phyloP scores from a whole-genome alignment of 257 asterid genomes.

The Petunia secreta region DNA sequence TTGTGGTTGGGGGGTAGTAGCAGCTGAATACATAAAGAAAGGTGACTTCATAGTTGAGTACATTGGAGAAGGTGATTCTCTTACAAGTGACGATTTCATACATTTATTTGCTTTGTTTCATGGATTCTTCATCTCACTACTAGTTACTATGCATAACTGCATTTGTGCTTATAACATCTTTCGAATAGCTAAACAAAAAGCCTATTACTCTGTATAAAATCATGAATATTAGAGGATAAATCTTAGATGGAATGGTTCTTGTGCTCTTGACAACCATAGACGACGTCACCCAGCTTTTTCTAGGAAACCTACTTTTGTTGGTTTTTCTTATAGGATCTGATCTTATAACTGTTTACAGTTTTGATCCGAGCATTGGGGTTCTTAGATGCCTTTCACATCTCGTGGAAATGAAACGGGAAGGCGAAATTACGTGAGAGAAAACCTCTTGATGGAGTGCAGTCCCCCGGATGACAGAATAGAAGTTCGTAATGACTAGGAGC shows the following conservation, averaged over 20 bases:
- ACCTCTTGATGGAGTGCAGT: too few species aligned
- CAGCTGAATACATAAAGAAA: conserved; percentile 75
- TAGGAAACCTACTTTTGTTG: neutral
- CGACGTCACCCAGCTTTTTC: neutral
- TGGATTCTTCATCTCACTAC: neutral
- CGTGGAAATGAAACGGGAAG: neutral
- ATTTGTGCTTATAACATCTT: neutral
- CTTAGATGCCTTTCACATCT: neutral
- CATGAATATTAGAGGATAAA: neutral
- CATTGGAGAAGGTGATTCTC: conserved; percentile 88
- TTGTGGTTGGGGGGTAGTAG: conserved; percentile 98
- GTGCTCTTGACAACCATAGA: neutral
- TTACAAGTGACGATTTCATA: conserved; percentile 5
- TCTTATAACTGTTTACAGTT: neutral
- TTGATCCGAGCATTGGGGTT: neutral
- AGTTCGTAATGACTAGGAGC: too few species aligned
- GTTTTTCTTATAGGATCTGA: neutral
- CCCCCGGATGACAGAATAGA: too few species aligned
- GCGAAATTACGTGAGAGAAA: too few species aligned
- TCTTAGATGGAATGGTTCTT: neutral
- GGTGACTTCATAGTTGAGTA: conserved; percentile 86
- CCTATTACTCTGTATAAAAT: neutral
- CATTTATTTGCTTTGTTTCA: neutral
- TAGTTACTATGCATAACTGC: neutral
- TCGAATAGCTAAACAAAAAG: neutral